Evolutionary conservation across 805 yeast genomes (phyloP), one percentile per base, ranked within the genome.

Genomic region (Schwanniomyces yamadae): DNA sequence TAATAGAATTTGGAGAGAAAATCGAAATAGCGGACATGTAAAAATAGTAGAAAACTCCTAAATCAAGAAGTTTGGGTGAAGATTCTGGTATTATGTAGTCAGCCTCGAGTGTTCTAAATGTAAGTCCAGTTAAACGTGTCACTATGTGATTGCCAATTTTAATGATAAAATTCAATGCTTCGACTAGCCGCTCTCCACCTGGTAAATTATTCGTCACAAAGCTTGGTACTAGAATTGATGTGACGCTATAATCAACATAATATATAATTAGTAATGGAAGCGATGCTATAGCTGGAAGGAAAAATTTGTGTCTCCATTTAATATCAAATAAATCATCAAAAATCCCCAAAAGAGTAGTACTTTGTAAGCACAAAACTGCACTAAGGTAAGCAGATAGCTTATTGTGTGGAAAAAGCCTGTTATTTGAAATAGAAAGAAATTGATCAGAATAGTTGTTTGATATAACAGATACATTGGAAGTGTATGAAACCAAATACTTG

Each of bases 231-330:
- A 87, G 75, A 6, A 93, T 84, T 26, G 83, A 79, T 0, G 99
- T 93, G 27, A 87, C 87, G 40, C 96, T 95, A 60, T 87, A 91
- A 60, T 93, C 97, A 39, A 90, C 88, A 49, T 86, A 89, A 61
- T 93, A 93, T 2, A 93, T 96, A 12, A 91, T 77, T 40, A 93
- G 70, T 49, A 93, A 69, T 4, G 99, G 99, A 28, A 93, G 79
- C 1, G 96, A 82, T 0, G 96, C 96, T 36, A 93, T 78, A 0
- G 96, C 96, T 0, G 99, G 99, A 46, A 93, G 57, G 52, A 93
- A 88, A 64, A 93, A 88, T 69, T 93, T 93, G 66, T 93, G 96
- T 55, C 99, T 74, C 99, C 99, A 93, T 49, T 96, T 75, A 44
- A 93, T 80, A 60, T 93, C 99, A 54, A 93, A 93, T 50, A 93